phyloP scores from a whole-genome alignment of 2,329 filamentous ascomycete genomes.

The Myriosclerotinia curreyana region DNA sequence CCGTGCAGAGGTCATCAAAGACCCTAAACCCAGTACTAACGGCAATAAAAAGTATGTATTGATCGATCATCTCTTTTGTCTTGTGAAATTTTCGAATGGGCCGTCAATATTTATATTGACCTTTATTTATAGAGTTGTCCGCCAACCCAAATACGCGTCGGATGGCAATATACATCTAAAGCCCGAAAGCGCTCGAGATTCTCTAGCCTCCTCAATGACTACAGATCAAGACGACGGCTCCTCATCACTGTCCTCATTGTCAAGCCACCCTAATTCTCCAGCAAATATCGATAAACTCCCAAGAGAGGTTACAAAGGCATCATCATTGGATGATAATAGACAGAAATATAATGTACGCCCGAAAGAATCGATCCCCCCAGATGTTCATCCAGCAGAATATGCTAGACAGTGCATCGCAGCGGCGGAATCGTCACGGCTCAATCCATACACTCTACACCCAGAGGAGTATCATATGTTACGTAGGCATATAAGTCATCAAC shows the following conservation, averaged over 20 bases:
- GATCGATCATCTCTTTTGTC: constrained; percentile 22
- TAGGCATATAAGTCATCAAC: constrained; percentile 77
- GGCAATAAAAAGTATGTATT: constrained; percentile 35
- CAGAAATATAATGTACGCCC: constrained; percentile 60
- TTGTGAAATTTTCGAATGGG: not conserved
- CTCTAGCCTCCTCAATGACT: constrained; percentile 52
- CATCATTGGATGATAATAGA: constrained; percentile 35
- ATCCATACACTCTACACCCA: constrained; percentile 81
- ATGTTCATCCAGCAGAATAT: constrained; percentile 71
- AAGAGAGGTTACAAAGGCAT: constrained; percentile 34
- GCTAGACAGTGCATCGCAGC: constrained; percentile 88
- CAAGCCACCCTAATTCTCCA: constrained; percentile 64
- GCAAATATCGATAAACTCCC: constrained; percentile 46
- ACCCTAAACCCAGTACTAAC: constrained; percentile 28
- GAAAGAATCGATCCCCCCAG: constrained; percentile 78
- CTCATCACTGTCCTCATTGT: constrained; percentile 52
- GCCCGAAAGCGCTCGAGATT: constrained; percentile 41
- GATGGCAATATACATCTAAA: constrained; percentile 36
- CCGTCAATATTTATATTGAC: constrained; percentile 29
- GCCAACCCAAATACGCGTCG: constrained; percentile 28
- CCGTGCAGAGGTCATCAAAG: constrained; percentile 24
- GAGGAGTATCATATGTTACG: constrained; percentile 80
- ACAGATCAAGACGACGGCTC: constrained; percentile 50
- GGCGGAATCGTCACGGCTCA: constrained; percentile 83
- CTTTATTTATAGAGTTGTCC: constrained; percentile 31